Base-by-base conservation (phyloP, 2,329 filamentous ascomycete species). In the Aspergillus bombycis region DNA sequence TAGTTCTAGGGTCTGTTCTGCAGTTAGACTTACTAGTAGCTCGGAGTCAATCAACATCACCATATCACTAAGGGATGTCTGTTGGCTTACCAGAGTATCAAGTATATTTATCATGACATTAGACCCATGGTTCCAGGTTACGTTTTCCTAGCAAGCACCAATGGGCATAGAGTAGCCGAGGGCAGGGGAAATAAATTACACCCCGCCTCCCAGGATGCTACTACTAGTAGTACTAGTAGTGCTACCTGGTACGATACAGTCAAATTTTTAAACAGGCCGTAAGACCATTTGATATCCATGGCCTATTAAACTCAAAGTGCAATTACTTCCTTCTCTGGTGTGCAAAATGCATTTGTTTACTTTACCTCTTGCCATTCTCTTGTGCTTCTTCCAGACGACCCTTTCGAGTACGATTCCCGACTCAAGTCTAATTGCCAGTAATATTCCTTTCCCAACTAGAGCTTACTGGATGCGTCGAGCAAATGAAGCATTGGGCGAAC, bases 391-490 rank as follows among this genome's bases (percentile, higher is more conserved):
- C n/a, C 30, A 14, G 12, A 19, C 12, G 11, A 14, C 6, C 9
- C 32, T 55, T 38, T 16, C 34, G 3, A 55, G 10, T 26, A n/a
- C 52, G 7, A 14, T 26, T 32, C 30, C 12, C 23, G 32, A 26
- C 5, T 9, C n/a, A 38, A 10, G 14, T 12, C 19, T 32, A 32
- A 52, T 12, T 1, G 8, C 16, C 16, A 19, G 26, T 19, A 11
- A 3, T 3, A 26, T 55, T 41, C 70, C 79, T 1, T 75, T 75
- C 61, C 69, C 71, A 38, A 82, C 78, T 10, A 76, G 83, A 26
- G 78, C 77, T 1, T 71, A 84, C 69, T 87, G 84, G 83, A 86
- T 88, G 82, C 79, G 83, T 21, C 71, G 76, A 38, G 83, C 84
- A 21, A 84, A 82, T 62, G 68, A 77, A 28, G 82, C 81, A 1